Base-by-base conservation (phyloP, 768 basidiomycete species). In the Scleroderma citrinum region DNA sequence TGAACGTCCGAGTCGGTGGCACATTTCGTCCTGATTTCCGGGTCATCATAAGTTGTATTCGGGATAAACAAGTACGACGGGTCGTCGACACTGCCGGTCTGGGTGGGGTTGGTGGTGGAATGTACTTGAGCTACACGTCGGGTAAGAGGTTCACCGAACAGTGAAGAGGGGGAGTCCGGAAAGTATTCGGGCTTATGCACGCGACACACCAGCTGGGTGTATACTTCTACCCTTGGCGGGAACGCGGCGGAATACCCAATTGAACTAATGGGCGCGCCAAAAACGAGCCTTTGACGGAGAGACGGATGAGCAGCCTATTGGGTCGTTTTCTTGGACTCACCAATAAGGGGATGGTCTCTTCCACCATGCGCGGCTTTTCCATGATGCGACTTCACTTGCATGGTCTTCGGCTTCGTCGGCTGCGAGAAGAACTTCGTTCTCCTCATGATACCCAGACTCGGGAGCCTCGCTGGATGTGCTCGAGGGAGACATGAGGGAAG, bases 161-260 rank as follows among this genome's bases (percentile, higher is more conserved):
- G 16, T 17, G 14, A 20, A 19, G 48, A 36, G 26, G 14, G 13
- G 21, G 29, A 7, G 30, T 56, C 29, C 7, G 35, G 19, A 36
- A 50, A n/a, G 74, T 76, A 60, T 72, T 82, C 71, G 4, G 85
- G 84, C 55, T 72, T 82, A 59, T 81, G 77, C 13, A 75, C 74
- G n/a, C 73, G 74, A 61, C 90, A 92, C 17, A 74, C 85, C 11
- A 91, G 78, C 20, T 74, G 62, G n/a, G 84, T 87, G 64, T 81
- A 87, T 38, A 92, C 69, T 60, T 88, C 83, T 41, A 91, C 75
- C 41, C 78, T 77, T 7, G 89, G 85, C 0, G 87, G 88, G 7
- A 83, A 57, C 0, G 82, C 78, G 2, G 81, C 71, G 3, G 80
- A 65, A 60, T 67, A 72, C 3, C 78, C 82, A 7, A 82, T 71